Evolutionary conservation across 2,329 filamentous ascomycete genomes (phyloP), one percentile per base, ranked within the genome.

Genomic region (Colletotrichum sp.): DNA sequence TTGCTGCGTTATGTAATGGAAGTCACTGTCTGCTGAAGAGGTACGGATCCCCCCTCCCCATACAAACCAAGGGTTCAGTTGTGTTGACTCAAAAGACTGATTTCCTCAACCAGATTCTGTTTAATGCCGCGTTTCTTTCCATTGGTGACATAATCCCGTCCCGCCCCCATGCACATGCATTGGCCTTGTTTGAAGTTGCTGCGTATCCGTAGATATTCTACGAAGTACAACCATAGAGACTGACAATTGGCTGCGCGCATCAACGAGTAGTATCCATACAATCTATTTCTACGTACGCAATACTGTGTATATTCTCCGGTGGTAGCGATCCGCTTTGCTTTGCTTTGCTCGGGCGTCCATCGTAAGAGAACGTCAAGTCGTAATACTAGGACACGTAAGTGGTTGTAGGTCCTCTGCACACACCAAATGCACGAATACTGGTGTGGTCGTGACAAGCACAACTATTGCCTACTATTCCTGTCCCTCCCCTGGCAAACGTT

Each of bases 81-180:
- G 52, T 15, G n/a, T 56, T 28, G 52, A 24, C 26, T 16, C 30
- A n/a, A 61, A 32, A 36, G 60, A 24, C 16, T 38, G 34, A 43
- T 26, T 43, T 64, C 61, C 61, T 64, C 34, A 64, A 32, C 61
- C 32, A 64, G n/a, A 26, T 13, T 16, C 15, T 58, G 26, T 69
- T 73, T 73, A 76, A 76, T 76, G 73, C 73, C 73, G 70, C 70
- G 61, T 58, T 64, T 32, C 55, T 24, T 28, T 56, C 55, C 24
- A 30, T 60, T 60, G 32, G 56, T 72, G 69, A 72, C 69, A 72
- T 64, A 64, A 75, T 56, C 62, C 69, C 30, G 55, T 48, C 43
- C 43, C 43, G n/a, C 43, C 69, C 70, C 64, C 73, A 52, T 73
- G 62, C 64, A 48, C 48, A 48, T 24, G 43, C 43, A 71, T 66